phyloP scores from a whole-genome alignment of 2,329 filamentous ascomycete species.

The Aureobasidium sp. region DNA sequence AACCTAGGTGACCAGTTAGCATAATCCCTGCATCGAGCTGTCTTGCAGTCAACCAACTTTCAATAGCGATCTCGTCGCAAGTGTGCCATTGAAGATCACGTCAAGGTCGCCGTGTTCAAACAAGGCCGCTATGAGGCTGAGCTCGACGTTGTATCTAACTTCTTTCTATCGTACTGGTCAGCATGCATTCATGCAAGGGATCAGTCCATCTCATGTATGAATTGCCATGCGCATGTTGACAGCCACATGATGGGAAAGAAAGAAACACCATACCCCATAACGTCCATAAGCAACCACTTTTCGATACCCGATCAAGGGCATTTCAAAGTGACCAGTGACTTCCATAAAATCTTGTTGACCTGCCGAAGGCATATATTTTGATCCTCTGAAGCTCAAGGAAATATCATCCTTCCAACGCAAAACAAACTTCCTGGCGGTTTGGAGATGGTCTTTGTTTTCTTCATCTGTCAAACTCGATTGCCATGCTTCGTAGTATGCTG shows the following conservation, averaged over 20 bases:
- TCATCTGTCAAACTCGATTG: not conserved
- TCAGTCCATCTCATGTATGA: not conserved
- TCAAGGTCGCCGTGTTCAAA: not conserved
- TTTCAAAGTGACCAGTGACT: not conserved
- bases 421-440: not conserved
- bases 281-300: not conserved
- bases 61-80: not conserved
- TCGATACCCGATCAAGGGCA: not conserved
- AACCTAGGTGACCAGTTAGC: not conserved
- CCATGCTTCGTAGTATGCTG: not conserved
- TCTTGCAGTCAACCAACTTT: not conserved
- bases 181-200: too few species aligned
- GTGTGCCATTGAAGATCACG: not conserved
- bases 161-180: not conserved
- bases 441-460: not conserved
- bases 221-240: too few species aligned
- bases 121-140: not conserved
- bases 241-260: too few species aligned
- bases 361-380: not conserved
- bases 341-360: not conserved
- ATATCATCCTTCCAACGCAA: not conserved
- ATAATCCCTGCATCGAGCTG: too few species aligned
- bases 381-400: too few species aligned
- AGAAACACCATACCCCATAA: not conserved
- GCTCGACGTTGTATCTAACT: not conserved